These are phyloP conservation scores for Cryphonectria naterciae DNA, from an alignment of 2,329 filamentous ascomycete species.

Conservation along the genomic window DNA sequence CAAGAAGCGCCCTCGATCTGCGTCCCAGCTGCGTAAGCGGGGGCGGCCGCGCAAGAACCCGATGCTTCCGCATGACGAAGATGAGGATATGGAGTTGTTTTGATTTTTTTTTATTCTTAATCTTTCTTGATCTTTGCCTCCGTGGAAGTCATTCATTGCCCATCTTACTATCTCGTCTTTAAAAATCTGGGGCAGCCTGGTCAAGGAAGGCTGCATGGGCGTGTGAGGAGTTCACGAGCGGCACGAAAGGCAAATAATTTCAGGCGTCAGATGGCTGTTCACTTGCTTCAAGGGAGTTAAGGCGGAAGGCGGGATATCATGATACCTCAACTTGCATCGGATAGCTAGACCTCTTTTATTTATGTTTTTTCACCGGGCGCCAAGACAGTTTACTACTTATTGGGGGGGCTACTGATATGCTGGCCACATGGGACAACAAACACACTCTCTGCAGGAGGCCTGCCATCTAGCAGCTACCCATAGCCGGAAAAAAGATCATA, in stretches of 20 bases:
- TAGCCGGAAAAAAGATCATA: constrained; percentile 1
- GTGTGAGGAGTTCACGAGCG: not conserved
- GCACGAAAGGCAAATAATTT: not conserved
- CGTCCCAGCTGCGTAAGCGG: constrained; percentile 53
- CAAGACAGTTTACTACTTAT: constrained; percentile 6
- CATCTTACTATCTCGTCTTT: not conserved
- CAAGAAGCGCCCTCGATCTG: constrained; percentile 63
- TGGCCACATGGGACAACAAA: constrained; percentile 14
- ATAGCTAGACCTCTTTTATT: constrained; percentile 21
- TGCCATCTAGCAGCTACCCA: not conserved
- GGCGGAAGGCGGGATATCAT: constrained; percentile 12
- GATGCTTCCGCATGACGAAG: constrained; percentile 41
- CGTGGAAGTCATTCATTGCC: constrained; percentile 2
- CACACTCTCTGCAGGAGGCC: not conserved
- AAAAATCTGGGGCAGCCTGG: not conserved
- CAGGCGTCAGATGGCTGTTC: constrained; percentile 6
- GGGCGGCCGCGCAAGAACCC: constrained; percentile 56
- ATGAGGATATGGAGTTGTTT: constrained; percentile 38
- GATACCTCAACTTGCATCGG: constrained; percentile 28
- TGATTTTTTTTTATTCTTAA: not conserved
- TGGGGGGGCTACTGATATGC: not conserved
- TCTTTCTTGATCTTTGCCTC: constrained; percentile 1
- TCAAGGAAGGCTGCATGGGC: not conserved
- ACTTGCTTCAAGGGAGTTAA: not conserved
- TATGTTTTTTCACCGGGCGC: not conserved